Evolutionary conservation across 257 asterid species (phyloP).

Genomic region (Solanum piurae): DNA sequence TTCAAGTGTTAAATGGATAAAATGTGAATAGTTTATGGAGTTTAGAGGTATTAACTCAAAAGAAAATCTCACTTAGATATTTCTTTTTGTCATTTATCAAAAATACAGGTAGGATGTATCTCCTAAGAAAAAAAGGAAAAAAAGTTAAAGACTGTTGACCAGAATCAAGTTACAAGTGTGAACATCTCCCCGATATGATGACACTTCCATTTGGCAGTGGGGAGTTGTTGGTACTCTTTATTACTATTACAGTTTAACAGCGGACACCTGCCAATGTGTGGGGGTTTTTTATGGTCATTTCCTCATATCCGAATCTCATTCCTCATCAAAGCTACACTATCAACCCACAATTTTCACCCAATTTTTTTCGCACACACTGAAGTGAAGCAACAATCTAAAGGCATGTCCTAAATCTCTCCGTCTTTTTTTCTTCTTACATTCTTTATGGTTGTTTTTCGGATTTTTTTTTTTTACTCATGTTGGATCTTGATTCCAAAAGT

Average conservation of each 20-base stretch:
- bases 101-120: neutral
- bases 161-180: neutral
- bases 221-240: neutral
- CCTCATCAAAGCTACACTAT: neutral
- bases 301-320: neutral
- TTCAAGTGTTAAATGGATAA: neutral
- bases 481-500: neutral
- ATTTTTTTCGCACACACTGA: neutral
- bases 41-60: neutral
- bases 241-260: neutral
- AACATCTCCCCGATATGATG: neutral
- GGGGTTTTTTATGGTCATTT: neutral
- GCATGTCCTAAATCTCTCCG: neutral
- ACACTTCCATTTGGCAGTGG: neutral
- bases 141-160: neutral
- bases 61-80: neutral
- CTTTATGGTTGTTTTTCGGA: neutral
- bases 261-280: neutral
- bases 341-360: neutral
- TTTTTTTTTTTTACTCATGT: neutral
- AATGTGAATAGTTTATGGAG: neutral
- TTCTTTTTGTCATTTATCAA: neutral
- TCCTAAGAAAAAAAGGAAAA: neutral
- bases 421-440: neutral
- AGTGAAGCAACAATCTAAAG: neutral